Percentiles rank a stretch among this genome's conserved stretches.
These are phyloP conservation scores for Coemansia sp. DNA, from an alignment of 192 early-diverging fungal genomes.

Conservation along the genomic window DNA sequence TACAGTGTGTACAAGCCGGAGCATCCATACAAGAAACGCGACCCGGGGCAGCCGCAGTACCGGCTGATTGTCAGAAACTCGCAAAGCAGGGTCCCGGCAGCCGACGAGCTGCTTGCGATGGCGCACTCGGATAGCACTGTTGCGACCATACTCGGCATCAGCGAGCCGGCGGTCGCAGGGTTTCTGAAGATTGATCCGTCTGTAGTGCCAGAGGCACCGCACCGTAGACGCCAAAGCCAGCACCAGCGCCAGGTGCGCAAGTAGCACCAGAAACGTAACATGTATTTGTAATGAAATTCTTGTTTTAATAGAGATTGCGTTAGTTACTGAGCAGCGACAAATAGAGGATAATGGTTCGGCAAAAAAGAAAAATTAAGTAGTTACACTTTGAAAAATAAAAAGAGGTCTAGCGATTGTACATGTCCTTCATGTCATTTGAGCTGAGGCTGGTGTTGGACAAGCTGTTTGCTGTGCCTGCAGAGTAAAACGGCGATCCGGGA, in stretches of 20 bases:
- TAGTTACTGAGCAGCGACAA: too few species aligned
- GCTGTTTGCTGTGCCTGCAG: constrained; percentile 36
- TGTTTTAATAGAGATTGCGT: too few species aligned
- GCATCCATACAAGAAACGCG: constrained; percentile 37
- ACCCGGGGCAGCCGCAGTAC: constrained; percentile 31
- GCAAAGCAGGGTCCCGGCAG: constrained; percentile 7
- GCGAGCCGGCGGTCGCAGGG: constrained; percentile 30
- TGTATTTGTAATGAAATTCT: too few species aligned
- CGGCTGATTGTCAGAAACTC: constrained; percentile 13
- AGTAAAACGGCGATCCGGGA: constrained; percentile 33
- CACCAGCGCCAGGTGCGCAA: not conserved
- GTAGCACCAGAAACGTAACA: not conserved
- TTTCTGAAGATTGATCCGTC: constrained; percentile 21
- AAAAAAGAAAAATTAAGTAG: not conserved
- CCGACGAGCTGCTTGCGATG: constrained; percentile 10
- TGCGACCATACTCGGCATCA: constrained; percentile 27
- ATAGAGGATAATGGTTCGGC: too few species aligned
- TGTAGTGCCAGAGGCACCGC: constrained; percentile 12
- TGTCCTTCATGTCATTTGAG: constrained; percentile 49
- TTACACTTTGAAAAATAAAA: not conserved
- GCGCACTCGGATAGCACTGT: constrained; percentile 4
- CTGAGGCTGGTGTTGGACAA: constrained; percentile 47
- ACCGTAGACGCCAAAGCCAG: not conserved
- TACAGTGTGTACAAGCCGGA: constrained; percentile 38
- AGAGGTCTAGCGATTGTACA: constrained; percentile 38